Evolutionary conservation across 2,329 filamentous ascomycete genomes (phyloP).

Genomic region (Cytospora piceae): DNA sequence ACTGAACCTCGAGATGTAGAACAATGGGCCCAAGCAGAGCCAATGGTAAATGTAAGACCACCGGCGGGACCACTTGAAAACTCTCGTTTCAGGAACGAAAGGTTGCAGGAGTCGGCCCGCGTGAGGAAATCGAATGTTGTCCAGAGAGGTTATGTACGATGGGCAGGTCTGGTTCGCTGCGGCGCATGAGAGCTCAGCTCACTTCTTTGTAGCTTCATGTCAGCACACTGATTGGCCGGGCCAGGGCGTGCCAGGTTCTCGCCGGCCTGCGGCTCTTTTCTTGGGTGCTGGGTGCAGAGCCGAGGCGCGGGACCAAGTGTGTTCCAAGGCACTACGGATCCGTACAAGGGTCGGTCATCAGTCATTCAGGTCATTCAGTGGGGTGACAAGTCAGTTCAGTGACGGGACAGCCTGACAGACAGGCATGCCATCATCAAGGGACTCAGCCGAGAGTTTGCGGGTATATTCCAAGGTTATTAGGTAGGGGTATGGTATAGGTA

Average conservation of each 20-base stretch:
- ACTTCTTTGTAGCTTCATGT: conserved; percentile 8
- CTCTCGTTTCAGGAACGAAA: conserved; percentile 8
- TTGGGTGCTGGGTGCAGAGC: background rate
- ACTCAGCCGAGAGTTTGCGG: background rate
- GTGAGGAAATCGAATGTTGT: conserved; percentile 20
- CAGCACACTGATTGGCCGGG: conserved; percentile 15
- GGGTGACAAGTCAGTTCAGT: no score
- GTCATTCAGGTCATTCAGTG: no score
- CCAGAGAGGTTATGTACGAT: background rate
- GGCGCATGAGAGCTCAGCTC: conserved; percentile 16
- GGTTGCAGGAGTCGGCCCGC: conserved; percentile 9
- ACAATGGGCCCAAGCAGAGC: conserved; percentile 13
- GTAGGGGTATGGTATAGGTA: no score
- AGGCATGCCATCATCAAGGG: background rate
- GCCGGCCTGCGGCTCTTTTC: background rate
- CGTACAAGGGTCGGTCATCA: no score
- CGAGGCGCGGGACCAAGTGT: background rate
- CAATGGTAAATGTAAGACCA: conserved; percentile 23
- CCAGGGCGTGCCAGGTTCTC: no score
- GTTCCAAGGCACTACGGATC: no score
- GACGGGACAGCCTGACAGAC: no score
- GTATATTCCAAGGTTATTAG: no score
- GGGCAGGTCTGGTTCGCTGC: conserved; percentile 16
- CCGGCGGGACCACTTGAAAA: conserved; percentile 14
- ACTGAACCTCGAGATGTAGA: background rate